phyloP scores from a whole-genome alignment of 306 rosid species.

The Phaseolus lunatus region DNA sequence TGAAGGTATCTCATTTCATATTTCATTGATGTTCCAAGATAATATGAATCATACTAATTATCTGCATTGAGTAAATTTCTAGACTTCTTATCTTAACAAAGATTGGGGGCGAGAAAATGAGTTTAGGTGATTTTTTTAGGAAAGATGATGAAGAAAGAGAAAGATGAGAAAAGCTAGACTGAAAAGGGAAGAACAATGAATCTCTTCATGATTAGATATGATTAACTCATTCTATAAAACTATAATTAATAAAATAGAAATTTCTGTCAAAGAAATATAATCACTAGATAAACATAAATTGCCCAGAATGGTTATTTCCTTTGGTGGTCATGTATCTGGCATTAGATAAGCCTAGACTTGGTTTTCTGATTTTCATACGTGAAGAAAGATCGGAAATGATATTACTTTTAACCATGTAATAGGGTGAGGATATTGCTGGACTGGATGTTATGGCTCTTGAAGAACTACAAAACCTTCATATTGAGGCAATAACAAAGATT shows the following conservation, averaged over 20 bases:
- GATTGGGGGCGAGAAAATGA: background rate
- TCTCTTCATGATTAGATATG: background rate
- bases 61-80: slow-evolving; percentile 28
- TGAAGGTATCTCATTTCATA: slow-evolving; percentile 61
- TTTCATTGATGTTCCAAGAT: slow-evolving; percentile 15
- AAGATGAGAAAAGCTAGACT: background rate
- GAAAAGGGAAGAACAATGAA: slow-evolving; percentile 5
- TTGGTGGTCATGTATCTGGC: background rate
- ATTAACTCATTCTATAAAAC: background rate
- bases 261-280: background rate
- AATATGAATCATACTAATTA: slow-evolving; percentile 26
- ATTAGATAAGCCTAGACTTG: background rate
- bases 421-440: slow-evolving; percentile 73
- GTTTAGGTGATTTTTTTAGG: slow-evolving; percentile 15
- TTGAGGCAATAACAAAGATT: slow-evolving; percentile 78
- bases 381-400: slow-evolving; percentile 26
- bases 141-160: slow-evolving; percentile 20
- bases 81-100: slow-evolving; percentile 1
- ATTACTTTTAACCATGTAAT: slow-evolving; percentile 21
- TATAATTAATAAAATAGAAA: background rate
- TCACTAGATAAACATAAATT: background rate
- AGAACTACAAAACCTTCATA: slow-evolving; percentile 79
- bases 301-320: slow-evolving; percentile 2
- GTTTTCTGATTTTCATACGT: slow-evolving; percentile 13
- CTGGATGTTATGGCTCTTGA: slow-evolving; percentile 69